Evolutionary conservation across 768 basidiomycete genomes (phyloP), one percentile per base, ranked within the genome.

Genomic region (Mycena metata): DNA sequence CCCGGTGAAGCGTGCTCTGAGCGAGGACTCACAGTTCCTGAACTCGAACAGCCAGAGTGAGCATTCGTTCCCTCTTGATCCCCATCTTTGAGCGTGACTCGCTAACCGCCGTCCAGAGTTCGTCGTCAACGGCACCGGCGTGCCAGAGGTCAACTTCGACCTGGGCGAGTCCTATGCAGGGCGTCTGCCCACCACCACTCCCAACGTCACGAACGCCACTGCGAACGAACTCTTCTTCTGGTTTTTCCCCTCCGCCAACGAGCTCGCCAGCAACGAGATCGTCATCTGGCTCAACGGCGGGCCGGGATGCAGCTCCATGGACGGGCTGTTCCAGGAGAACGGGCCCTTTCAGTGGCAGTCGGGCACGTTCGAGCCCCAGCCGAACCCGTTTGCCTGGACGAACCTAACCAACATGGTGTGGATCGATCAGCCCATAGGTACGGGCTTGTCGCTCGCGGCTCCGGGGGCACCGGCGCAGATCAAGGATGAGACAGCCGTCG

Each of bases 221-320:
- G 36, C 49, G 36, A 49, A 60, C 46, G 60, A 52, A 49, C 61
- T 63, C 61, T 61, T 61, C 39, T 61, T 61, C 60, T 61, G 60
- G 60, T 61, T 61, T 17, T 61, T 61, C 60, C 60, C 61, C 24
- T 63, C 61, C 26, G 41, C 61, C 26, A 63, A 63, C 50, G n/a
- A 42, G 24, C 41, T 46, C 41, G 61, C 61, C 24, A 35, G 30
- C 42, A 46, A 54, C 41, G 61, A 63, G 61, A 63, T 63, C 51
- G 42, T 46, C 50, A 63, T 63, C 61, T 63, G 61, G 61, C 61
- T 63, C 50, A 62, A 39, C n/a, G 60, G 60, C 60, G 60, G 60
- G 39, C 60, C 60, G 60, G 60, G 60, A 43, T 62, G 61, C 61
- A 43, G 41, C 61, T 63, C 61, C 41, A 42, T 63, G 41, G 61